phyloP scores from a whole-genome alignment of 2,329 filamentous ascomycete species.

The Pseudogymnoascus sp. region DNA sequence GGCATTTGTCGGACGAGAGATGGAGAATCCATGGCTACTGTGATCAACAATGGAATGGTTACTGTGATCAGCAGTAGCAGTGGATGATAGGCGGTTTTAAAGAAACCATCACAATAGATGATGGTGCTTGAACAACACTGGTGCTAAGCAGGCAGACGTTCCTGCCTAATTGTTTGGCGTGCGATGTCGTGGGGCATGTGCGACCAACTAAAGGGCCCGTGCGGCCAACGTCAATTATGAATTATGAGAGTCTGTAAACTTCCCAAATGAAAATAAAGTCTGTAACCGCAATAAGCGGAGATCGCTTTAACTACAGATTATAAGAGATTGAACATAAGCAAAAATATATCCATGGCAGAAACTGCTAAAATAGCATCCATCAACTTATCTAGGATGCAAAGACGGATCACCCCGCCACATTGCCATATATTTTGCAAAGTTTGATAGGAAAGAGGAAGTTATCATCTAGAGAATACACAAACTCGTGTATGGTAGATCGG shows the following conservation, averaged over 20 bases:
- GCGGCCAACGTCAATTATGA: background rate
- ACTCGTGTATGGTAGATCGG: too few relatives aligned
- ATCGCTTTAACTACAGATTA: background rate
- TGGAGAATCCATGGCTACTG: background rate
- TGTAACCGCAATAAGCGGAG: background rate
- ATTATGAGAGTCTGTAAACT: background rate
- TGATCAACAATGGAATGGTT: background rate
- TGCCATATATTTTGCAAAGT: background rate
- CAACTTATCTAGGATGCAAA: too few relatives aligned
- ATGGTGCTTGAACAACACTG: background rate
- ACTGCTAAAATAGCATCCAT: background rate
- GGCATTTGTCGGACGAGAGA: slow-evolving; percentile 16
- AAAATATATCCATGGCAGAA: too few relatives aligned
- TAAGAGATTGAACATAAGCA: background rate
- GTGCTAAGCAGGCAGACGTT: background rate
- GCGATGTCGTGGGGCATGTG: background rate
- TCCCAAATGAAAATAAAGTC: background rate
- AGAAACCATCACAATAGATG: background rate
- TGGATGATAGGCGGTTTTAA: background rate
- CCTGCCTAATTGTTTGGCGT: background rate
- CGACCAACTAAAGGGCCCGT: background rate
- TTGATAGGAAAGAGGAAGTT: background rate
- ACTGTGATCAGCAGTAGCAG: background rate
- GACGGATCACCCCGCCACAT: too few relatives aligned
- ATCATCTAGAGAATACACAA: too few relatives aligned